Evolutionary conservation across 75 land plant genomes (phyloP), one percentile per base, ranked within the genome.

Genomic region (Pinus albicaulis): DNA sequence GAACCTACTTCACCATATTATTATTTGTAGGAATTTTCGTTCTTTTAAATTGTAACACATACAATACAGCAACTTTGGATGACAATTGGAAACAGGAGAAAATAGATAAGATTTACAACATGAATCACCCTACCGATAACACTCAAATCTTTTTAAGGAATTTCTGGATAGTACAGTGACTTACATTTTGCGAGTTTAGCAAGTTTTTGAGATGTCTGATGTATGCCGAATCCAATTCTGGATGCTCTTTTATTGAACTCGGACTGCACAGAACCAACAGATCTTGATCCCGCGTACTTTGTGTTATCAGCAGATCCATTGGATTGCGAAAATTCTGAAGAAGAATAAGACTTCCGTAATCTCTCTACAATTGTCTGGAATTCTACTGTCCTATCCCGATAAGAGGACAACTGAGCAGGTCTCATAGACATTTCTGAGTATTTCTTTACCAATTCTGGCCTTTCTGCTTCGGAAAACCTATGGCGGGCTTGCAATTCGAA

Each of bases 161-260:
- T 25, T 17, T 3, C 10, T 52, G 55, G 28, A 2, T 8, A 55
- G 56, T 6, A 24, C 20, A 4, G 55, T 16, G 24, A 84, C 97
- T 84, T 76, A 94, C 97, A 80, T 74, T 91, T 85, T 23, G 98
- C 88, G 4, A 94, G 84, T 79, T 91, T 94, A 4, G 92, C 66
- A 17, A 94, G 95, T 81, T 92, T 94, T 77, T 92, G 89, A 36
- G 98, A 94, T 1, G 98, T 94, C 79, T 94, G 98, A 66, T 94
- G 95, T 53, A 94, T 92, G 62, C 95, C 90, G 23, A 84, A 87
- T n/a, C 95, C 98, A 53, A 94, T 87, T 77, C 82, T 85, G n/a
- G 98, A 94, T 52, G 98, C 98, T 71, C 93, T 76, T 57, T 77
- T 88, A 76, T 89, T 92, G 72, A 94, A 94, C 79, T 94, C 98